Conservation (phyloP, 164 flowering plant genomes). For the Annona squamosa region DNA sequence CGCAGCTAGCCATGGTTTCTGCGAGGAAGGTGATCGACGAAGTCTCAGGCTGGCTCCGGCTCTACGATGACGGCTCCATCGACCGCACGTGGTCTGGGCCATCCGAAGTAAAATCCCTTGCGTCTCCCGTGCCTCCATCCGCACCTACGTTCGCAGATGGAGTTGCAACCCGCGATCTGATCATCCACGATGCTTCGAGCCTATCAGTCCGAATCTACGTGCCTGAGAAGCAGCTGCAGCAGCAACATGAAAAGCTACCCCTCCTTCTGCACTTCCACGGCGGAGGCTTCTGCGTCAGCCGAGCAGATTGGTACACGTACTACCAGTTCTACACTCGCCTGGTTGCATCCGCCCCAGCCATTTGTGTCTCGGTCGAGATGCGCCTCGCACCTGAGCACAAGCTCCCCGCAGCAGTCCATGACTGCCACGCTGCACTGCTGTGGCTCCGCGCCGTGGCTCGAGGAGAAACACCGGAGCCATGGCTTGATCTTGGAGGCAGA, state of each 20-base stretch:
- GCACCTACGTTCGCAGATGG: constrained; percentile 38
- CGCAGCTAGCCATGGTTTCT: constrained; percentile 5
- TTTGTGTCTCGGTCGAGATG: constrained; percentile 47
- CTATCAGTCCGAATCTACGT: constrained; percentile 45
- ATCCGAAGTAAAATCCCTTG: constrained; percentile 50
- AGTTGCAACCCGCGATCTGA: constrained; percentile 45
- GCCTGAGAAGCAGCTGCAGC: constrained; percentile 27
- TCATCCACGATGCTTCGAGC: constrained; percentile 21
- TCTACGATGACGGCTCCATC: constrained; percentile 59
- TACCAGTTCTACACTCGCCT: constrained; percentile 45
- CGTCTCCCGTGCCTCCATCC: constrained; percentile 46
- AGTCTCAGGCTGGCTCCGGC: constrained; percentile 66
- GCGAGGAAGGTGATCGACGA: constrained; percentile 35
- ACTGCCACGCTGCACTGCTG: constrained; percentile 38
- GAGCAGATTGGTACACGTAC: constrained; percentile 64
- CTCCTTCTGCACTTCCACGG: constrained; percentile 70
- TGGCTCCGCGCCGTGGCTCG: constrained; percentile 54
- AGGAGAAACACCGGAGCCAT: constrained; percentile 24
- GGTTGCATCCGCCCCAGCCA: constrained; percentile 27
- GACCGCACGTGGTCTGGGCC: constrained; percentile 72
- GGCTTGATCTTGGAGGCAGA: constrained; percentile 31
- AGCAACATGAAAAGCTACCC: constrained; percentile 33
- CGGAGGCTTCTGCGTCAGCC: constrained; percentile 80
- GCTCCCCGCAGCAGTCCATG: constrained; percentile 68
- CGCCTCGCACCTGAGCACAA: constrained; percentile 70